These are phyloP conservation scores for Hericium erinaceus DNA, from an alignment of 768 basidiomycete genomes.

Conservation along the genomic window DNA sequence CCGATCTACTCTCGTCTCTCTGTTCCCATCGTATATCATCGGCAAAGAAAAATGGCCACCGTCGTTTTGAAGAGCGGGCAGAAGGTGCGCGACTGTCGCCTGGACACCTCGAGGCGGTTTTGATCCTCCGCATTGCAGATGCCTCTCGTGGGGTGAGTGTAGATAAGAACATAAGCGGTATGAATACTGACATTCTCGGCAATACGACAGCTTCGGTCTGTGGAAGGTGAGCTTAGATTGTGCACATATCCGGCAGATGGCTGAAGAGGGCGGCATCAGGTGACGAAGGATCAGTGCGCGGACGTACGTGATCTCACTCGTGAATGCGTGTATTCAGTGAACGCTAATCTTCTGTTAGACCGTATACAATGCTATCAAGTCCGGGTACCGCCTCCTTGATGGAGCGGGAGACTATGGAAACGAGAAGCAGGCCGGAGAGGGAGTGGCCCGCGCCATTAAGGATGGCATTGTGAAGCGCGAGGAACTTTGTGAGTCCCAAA, in stretches of 20 bases:
- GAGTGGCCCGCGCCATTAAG: constrained; percentile 64
- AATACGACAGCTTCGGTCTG: constrained; percentile 44
- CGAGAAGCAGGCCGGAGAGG: constrained; percentile 78
- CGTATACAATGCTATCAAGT: constrained; percentile 80
- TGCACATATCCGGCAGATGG: background rate
- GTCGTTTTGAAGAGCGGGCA: constrained; percentile 46
- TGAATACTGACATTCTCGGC: constrained; percentile 5
- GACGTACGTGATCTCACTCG: constrained; percentile 31
- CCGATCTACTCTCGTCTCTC: background rate
- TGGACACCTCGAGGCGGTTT: constrained; percentile 1
- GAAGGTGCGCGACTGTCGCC: constrained; percentile 30
- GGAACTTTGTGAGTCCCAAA: constrained; percentile 59
- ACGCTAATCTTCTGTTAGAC: constrained; percentile 30
- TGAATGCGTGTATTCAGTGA: background rate
- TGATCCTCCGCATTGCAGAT: constrained; percentile 32
- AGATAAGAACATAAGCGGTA: background rate
- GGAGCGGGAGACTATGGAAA: constrained; percentile 86
- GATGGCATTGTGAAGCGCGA: constrained; percentile 83
- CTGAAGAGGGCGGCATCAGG: constrained; percentile 23
- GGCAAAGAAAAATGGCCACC: constrained; percentile 34
- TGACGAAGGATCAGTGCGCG: constrained; percentile 50
- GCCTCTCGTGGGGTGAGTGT: constrained; percentile 60
- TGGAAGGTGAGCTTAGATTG: constrained; percentile 45
- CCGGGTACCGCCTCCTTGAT: constrained; percentile 81
- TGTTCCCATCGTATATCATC: constrained; percentile 2